A percentile compares a stretch with the other conserved stretches of the same genome.
These are phyloP conservation scores for Rhynchospora tenuis DNA, from an alignment of 176 grass and related monocot genomes.

Conservation along the genomic window DNA sequence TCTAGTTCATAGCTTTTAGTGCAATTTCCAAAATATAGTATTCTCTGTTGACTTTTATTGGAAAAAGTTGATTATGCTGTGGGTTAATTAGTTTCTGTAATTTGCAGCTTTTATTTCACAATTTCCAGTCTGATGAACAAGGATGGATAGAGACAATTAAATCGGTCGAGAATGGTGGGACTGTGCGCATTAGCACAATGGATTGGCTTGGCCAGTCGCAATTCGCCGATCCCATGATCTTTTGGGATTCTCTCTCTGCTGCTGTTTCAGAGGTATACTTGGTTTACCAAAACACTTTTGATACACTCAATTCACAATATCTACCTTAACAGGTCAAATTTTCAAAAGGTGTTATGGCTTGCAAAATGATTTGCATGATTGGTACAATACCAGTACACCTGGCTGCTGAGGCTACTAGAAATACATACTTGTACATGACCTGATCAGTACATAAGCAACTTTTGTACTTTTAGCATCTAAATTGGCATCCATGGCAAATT, in stretches of 20 bases:
- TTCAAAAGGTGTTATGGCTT: neutral
- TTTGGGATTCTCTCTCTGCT: slow-evolving; percentile 69
- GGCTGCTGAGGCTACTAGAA: neutral
- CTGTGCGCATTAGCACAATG: slow-evolving; percentile 76
- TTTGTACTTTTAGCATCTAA: neutral
- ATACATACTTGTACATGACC: neutral
- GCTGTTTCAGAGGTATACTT: slow-evolving; percentile 67
- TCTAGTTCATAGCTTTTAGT: neutral
- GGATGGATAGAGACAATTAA: slow-evolving; percentile 86
- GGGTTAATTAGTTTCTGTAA: slow-evolving; percentile 19
- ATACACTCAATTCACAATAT: neutral
- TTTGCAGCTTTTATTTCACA: slow-evolving; percentile 67
- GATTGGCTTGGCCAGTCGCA: slow-evolving; percentile 90
- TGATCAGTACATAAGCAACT: neutral
- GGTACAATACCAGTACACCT: neutral
- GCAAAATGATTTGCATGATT: neutral
- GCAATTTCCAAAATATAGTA: too few species aligned
- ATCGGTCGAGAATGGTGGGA: slow-evolving; percentile 60
- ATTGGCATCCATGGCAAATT: neutral
- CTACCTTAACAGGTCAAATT: neutral
- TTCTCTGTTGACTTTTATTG: neutral
- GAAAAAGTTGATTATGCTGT: neutral
- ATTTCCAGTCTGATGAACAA: slow-evolving; percentile 88
- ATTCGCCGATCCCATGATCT: slow-evolving; percentile 54
- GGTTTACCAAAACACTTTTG: neutral